Base-by-base conservation (phyloP, 257 asterid species). In the Pogostemon cablin region DNA sequence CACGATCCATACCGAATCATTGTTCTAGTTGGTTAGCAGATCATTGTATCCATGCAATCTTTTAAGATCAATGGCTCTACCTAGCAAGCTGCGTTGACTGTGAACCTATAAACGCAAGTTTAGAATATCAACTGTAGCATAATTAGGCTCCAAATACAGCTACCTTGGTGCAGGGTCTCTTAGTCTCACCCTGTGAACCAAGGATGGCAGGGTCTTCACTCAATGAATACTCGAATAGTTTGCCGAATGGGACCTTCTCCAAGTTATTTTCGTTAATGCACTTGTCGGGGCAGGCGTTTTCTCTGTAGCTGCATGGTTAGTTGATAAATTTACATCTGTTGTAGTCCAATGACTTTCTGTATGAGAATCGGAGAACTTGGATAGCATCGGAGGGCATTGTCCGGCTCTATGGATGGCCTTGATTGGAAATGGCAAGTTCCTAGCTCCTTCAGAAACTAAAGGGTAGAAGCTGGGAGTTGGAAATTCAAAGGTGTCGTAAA, bases 1-100 rank as follows among this genome's bases (percentile, higher is more conserved):
- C 17, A 15, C 17, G 17, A 15, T 15, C 17, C 17, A 15, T 15
- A 15, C 17, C 17, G 17, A 15, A 15, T 15, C 17, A 15, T 68
- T 81, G 82, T 69, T 89, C 96, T 17, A 91, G 84, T 75, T 91
- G 40, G 68, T 50, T 75, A 89, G 54, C 72, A 91, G 74, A 43
- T 83, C 91, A 35, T 69, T 75, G 41, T 82, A 86, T 65, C 96
- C 74, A 39, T 75, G 77, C 49, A 87, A 78, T 69, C 85, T 80
- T 7, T 91, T 80, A 60, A 91, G 90, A 86, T 91, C 87, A 55
- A 91, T 75, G 74, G 92, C 92, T 77, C 96, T 81, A 65, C 95
- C 91, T 47, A 90, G 88, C 84, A 84, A 79, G 82, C 84, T 88
- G 39, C 96, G 91, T 82, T 90, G 95, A 75, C 86, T 90, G 80